These are phyloP conservation scores for Endoconidiophora laricicola DNA, from an alignment of 2,329 filamentous ascomycete genomes.

Conservation along the genomic window DNA sequence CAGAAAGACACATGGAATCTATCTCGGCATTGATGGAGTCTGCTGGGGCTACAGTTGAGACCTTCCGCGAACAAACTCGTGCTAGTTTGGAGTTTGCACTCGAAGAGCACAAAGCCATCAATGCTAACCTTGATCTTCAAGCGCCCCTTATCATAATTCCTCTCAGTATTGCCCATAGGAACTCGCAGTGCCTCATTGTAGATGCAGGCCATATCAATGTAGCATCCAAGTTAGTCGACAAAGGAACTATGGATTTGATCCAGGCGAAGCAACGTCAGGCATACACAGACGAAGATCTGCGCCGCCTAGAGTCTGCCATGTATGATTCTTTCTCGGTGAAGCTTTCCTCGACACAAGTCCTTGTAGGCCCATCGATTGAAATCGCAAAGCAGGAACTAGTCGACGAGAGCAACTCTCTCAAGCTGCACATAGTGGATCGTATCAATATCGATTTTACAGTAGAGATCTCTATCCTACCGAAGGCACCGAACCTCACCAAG, in stretches of 20 bases:
- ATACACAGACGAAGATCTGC: constrained; percentile 79
- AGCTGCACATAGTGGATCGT: constrained; percentile 80
- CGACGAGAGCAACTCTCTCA: constrained; percentile 47
- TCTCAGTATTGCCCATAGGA: constrained; percentile 69
- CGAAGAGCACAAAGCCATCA: constrained; percentile 95
- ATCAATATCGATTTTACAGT: constrained; percentile 96
- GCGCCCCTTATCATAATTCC: constrained; percentile 93
- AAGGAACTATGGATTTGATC: constrained; percentile 74
- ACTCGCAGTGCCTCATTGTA: constrained; percentile 76
- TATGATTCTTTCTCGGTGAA: constrained; percentile 95
- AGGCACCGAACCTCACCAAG: constrained; percentile 81
- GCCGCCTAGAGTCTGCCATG: constrained; percentile 78
- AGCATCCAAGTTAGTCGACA: constrained; percentile 83
- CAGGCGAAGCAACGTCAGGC: constrained; percentile 78
- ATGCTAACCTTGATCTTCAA: constrained; percentile 87
- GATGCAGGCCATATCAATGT: constrained; percentile 94
- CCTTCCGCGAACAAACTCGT: constrained; percentile 83
- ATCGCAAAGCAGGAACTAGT: constrained; percentile 71
- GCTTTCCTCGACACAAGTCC: constrained; percentile 80
- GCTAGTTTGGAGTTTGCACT: constrained; percentile 91
- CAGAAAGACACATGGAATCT: constrained; percentile 95
- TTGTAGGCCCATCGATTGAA: constrained; percentile 87
- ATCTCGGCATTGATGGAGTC: constrained; percentile 91
- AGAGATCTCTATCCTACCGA: constrained; percentile 94
- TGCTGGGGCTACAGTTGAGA: constrained; percentile 88